Evolutionary conservation across 208 protist genomes (phyloP), one percentile per base, ranked within the genome.

Genomic region (Novymonas esmeraldas): DNA sequence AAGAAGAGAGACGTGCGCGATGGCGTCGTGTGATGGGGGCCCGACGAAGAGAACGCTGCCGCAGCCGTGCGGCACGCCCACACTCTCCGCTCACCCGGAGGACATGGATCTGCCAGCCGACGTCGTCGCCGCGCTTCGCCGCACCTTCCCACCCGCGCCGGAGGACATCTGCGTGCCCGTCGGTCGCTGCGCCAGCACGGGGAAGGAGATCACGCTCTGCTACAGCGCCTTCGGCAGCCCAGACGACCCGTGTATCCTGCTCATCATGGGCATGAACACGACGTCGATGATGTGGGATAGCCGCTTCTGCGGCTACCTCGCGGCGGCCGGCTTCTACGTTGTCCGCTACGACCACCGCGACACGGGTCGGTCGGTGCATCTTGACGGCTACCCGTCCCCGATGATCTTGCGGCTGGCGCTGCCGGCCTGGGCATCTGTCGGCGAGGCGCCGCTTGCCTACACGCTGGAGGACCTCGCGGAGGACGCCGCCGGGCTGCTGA

Each of bases 311-410:
- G 66, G 72, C 48, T 72, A 79, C 54, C 64, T 94, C 5, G 89
- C 85, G n/a, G 60, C 42, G 1, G 62, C 64, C 26, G 83, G 83
- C 58, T 94, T 92, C 56, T 90, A 81, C 61, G 89, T 94, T 16
- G 60, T 94, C 11, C 85, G 89, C 58, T 91, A 79, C 62, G 89
- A 94, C 73, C 90, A 94, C 63, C 76, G 89, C 13, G 89, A 94
- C 48, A 82, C 83, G 63, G 89, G 89, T 29, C 76, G 78, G 49
- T 92, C 85, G 18, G 90, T 83, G 1, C 83, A 88, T 67, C 60
- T 92, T 4, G 85, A 91, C 48, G 52, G 76, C 16, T 71, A 73
- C 39, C 56, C 74, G 13, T 66, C 58, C n/a, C 76, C 87, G 1
- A 67, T 77, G 29, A 78, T 64, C 1, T 59, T 79, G 3, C 79